Percentiles rank a stretch among this genome's conserved stretches.
Evolutionary conservation across 2,329 filamentous ascomycete species (phyloP).

Genomic region (Trichoderma sp.): DNA sequence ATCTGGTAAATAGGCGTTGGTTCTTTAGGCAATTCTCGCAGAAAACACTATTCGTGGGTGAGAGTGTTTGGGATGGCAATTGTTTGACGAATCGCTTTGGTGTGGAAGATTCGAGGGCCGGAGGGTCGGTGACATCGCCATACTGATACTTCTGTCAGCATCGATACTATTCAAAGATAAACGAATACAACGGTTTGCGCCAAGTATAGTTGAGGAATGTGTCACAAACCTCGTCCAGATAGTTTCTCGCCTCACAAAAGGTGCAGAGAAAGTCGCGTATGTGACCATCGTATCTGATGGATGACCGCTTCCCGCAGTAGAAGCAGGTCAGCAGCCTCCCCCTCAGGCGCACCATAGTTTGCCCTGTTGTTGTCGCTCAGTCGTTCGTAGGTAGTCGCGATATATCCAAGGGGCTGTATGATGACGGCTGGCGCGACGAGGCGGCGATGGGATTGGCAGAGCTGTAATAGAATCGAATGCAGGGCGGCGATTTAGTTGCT

Average conservation of each 20-base stretch:
- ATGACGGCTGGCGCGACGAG: neutral
- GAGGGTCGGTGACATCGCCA: conserved; percentile 87
- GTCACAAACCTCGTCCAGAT: conserved; percentile 71
- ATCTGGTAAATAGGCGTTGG: conserved; percentile 74
- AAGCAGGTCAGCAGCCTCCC: conserved; percentile 65
- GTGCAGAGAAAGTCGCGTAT: conserved; percentile 69
- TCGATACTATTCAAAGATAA: neutral
- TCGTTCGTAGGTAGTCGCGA: neutral
- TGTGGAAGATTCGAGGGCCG: conserved; percentile 44
- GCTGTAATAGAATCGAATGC: neutral
- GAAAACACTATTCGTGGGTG: conserved; percentile 45
- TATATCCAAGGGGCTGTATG: neutral
- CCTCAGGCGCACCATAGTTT: conserved; percentile 45
- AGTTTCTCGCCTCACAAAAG: conserved; percentile 82
- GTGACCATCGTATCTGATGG: conserved; percentile 54
- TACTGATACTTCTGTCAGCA: conserved; percentile 49
- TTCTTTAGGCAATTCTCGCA: conserved; percentile 85
- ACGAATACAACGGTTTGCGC: neutral
- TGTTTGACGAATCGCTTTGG: conserved; percentile 37
- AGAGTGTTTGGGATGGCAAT: conserved; percentile 41
- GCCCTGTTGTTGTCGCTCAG: neutral
- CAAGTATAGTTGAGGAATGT: neutral
- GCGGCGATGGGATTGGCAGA: conserved; percentile 9
- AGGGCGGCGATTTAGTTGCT: neutral
- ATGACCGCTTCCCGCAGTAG: conserved; percentile 74